A percentile compares a stretch with the other conserved stretches of the same genome.
phyloP scores from a whole-genome alignment of 2,329 filamentous ascomycete species.

The Cryoendolithus antarcticus region DNA sequence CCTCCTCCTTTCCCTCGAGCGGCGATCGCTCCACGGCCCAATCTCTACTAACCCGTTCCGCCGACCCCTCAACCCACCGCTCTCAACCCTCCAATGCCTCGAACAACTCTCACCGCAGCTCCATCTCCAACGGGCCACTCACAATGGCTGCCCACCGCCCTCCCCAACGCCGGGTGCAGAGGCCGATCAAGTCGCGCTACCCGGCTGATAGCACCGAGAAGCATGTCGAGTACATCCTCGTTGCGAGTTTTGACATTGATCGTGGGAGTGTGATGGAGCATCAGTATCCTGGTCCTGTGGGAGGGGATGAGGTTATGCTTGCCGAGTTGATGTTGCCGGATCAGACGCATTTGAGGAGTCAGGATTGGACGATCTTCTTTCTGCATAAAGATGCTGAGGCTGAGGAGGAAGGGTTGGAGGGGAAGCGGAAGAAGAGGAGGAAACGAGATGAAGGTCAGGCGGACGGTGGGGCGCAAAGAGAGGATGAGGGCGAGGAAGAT shows the following conservation, averaged over 20 bases:
- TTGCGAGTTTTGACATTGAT: conserved; percentile 95
- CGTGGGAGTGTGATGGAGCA: conserved; percentile 96
- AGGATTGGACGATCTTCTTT: conserved; percentile 99
- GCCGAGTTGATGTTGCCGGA: conserved; percentile 97
- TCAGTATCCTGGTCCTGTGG: conserved; percentile 89
- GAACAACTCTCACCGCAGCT: no score
- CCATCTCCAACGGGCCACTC: no score
- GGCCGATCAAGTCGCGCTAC: conserved; percentile 35
- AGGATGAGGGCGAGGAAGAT: conserved; percentile 35
- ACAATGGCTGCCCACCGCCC: no score
- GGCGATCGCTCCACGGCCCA: no score
- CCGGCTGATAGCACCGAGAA: conserved; percentile 48
- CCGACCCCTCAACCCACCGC: no score
- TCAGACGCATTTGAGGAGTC: conserved; percentile 83
- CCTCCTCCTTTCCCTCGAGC: no score
- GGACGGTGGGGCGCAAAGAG: conserved; percentile 31
- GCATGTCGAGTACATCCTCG: conserved; percentile 97
- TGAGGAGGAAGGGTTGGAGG: conserved; percentile 57
- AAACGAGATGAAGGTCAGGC: conserved; percentile 36
- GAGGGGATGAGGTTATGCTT: conserved; percentile 93
- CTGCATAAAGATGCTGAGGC: conserved; percentile 86
- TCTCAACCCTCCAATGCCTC: no score
- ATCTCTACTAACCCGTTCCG: no score
- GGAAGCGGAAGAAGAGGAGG: conserved; percentile 34
- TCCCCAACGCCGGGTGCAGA: no score